Base-by-base conservation (phyloP, 2,329 filamentous ascomycete genomes). In the Cytospora piceae region DNA sequence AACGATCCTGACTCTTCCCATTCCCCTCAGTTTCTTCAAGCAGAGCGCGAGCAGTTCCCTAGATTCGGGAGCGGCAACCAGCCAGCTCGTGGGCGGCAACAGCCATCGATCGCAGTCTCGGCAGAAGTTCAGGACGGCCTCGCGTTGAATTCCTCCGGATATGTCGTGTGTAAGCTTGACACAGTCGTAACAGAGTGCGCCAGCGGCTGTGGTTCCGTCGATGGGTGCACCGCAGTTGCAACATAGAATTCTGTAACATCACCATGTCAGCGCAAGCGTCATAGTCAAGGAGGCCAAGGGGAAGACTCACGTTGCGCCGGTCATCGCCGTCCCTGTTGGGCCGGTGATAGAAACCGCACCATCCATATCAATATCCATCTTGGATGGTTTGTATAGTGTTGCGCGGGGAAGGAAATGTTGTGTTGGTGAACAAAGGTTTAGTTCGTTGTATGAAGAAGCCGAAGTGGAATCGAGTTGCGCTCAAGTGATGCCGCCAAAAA, bases 181-280 rank as follows among this genome's bases (percentile, higher is more conserved):
- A 78, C 95, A 98, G 82, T 98, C 94, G 78, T 93, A 93, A 81
- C 95, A 99, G 65, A 97, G 89, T 51, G 95, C 94, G 68, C 93
- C 93, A 61, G 91, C 89, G 31, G 92, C 85, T 17, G 88, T 87
- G 22, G 93, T 97, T 77, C 95, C 95, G 78, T 97, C 94, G 74
- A 99, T 97, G 49, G 94, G 90, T 67, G 92, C 93, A 75, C 94
- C 95, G 78, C 95, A 99, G 84, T 98, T 97, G 82, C 93, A 97
- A 80, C 95, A 99, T 66, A 99, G 90, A 75, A 98, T 97, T n/a
- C 89, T 92, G 67, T 31, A 55, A 59, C 31, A 20, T 57, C 5
- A 52, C 39, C 31, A 27, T 24, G 34, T 53, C 55, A 63, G 62
- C 31, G 3, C 27, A 46, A 55, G 24, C 42, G 31, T 24, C 17